Conservation (phyloP, 139 green algal genomes). For the Microglena sp. region DNA sequence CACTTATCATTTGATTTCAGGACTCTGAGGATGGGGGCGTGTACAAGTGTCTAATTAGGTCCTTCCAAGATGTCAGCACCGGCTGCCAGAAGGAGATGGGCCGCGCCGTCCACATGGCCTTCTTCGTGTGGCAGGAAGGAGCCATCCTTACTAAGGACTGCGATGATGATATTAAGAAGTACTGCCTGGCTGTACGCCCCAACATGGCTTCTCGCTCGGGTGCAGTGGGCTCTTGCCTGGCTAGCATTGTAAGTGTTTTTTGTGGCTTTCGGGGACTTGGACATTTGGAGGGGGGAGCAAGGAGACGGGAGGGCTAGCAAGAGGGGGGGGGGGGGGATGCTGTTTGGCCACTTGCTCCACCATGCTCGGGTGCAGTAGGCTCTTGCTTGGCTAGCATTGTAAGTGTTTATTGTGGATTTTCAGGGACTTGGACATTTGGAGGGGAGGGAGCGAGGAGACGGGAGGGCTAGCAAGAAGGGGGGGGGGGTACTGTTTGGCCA, state of each 20-base stretch:
- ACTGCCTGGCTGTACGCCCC: slow-evolving; percentile 33
- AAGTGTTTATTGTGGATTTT: slow-evolving; percentile 13
- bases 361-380: slow-evolving; percentile 50
- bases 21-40: slow-evolving; percentile 45
- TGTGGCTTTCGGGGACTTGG: slow-evolving; percentile 14
- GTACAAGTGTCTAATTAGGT: slow-evolving; percentile 59
- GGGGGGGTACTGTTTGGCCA: slow-evolving; percentile 36
- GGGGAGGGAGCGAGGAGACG: too few species aligned
- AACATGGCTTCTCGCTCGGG: slow-evolving; percentile 48
- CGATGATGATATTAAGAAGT: slow-evolving; percentile 51
- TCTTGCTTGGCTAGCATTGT: slow-evolving; percentile 58
- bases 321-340: too few species aligned
- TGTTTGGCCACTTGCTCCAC: slow-evolving; percentile 37
- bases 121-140: slow-evolving; percentile 62
- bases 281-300: too few species aligned
- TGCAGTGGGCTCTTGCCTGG: slow-evolving; percentile 62
- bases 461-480: too few species aligned
- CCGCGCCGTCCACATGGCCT: slow-evolving; percentile 69
- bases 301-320: too few species aligned
- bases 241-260: slow-evolving; percentile 28
- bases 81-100: slow-evolving; percentile 62
- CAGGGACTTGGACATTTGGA: too few species aligned
- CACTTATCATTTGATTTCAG: too few species aligned
- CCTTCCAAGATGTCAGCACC: slow-evolving; percentile 26
- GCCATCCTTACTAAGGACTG: slow-evolving; percentile 53